Evolutionary conservation across 2,329 filamentous ascomycete species (phyloP), one percentile per base, ranked within the genome.

Genomic region (Aspergillus ibericus): DNA sequence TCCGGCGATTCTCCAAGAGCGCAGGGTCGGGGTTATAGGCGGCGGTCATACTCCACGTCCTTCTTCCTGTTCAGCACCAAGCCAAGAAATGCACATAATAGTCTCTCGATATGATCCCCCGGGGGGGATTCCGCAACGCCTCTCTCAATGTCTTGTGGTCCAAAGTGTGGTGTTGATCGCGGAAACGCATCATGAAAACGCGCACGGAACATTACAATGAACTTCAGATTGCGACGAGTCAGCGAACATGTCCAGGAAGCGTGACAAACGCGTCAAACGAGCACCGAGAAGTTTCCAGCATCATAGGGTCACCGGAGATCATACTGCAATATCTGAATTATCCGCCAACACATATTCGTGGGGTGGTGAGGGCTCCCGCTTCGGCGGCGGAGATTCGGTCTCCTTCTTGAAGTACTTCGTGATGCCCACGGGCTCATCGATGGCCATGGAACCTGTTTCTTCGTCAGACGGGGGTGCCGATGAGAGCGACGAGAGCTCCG

Each of bases 201-300:
- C 76, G 90, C 90, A 75, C 93, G 88, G 78, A 98, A 99, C 91
- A 96, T 97, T 66, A 98, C 92, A 76, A 99, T 91, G 78, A 99
- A 97, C 92, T 97, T 71, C 56, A 46, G 56, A 52, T 66, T 69
- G 69, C 70, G 66, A 70, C 63, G 59, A 56, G 66, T 76, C 59
- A 77, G 72, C 68, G 63, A 70, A 69, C 61, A 66, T 67, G 67
- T 70, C 70, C 65, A 56, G 27, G 15, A 58, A 62, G 62, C 67
- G 61, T 66, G 59, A 69, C 76, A 59, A 56, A 70, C 72, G 71
- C 70, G 59, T 62, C 53, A 59, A 58, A 59, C 53, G n/a, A 40
- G 49, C 44, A 46, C 52, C 51, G 1, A 59, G 68, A 40, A 25
- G 29, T 46, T 53, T 52, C 56, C 56, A 67, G 79, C 77, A 78